Conservation (phyloP, 768 basidiomycete genomes). For the Hericium erinaceus region DNA sequence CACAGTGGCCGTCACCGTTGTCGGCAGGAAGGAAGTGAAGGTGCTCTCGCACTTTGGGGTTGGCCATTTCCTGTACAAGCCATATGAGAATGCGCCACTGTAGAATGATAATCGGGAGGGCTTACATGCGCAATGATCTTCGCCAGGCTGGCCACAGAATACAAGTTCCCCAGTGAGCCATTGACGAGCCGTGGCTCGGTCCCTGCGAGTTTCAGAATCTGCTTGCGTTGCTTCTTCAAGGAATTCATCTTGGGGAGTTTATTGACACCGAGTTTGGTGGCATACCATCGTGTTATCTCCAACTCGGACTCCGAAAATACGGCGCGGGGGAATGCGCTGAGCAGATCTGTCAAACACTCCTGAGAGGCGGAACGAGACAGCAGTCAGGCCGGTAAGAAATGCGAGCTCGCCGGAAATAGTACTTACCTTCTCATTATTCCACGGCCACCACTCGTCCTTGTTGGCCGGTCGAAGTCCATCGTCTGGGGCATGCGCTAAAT, state of each 20-base stretch:
- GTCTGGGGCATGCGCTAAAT: neutral
- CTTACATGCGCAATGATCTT: neutral
- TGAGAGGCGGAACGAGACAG: too few species aligned
- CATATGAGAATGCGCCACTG: neutral
- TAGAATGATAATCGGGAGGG: neutral
- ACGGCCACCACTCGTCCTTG: neutral
- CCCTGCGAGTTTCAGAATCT: neutral
- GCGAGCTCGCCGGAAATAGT: too few species aligned
- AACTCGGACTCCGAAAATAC: slow-evolving; percentile 13
- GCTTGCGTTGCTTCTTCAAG: neutral
- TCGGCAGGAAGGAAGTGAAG: slow-evolving; percentile 3
- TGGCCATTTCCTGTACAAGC: slow-evolving; percentile 5
- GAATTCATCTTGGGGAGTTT: neutral
- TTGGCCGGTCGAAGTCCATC: neutral
- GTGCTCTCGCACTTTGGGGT: slow-evolving; percentile 5
- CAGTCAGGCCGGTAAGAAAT: too few species aligned
- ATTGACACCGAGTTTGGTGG: neutral
- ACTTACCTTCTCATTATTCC: neutral
- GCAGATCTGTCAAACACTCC: slow-evolving; percentile 6
- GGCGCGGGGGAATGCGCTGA: slow-evolving; percentile 10
- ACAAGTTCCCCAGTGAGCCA: neutral
- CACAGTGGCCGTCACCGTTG: neutral
- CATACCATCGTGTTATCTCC: slow-evolving; percentile 8
- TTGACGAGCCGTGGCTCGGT: neutral
- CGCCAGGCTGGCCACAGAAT: neutral